These are phyloP conservation scores for Penicillium fuscoglaucum DNA, from an alignment of 2,329 filamentous ascomycete genomes.

Conservation along the genomic window DNA sequence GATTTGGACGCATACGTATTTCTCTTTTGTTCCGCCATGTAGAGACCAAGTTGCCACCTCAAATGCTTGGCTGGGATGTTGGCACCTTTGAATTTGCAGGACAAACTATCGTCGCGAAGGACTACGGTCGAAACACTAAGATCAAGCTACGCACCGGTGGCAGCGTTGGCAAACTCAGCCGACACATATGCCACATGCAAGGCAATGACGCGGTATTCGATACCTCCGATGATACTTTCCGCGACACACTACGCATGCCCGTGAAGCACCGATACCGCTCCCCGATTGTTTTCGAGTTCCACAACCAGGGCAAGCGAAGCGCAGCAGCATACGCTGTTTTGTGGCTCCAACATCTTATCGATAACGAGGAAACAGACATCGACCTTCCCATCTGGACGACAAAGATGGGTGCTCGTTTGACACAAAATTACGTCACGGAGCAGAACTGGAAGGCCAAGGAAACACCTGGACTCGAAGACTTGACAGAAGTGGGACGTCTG, in stretches of 20 bases:
- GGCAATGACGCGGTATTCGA: conserved; percentile 65
- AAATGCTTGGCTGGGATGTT: conserved; percentile 89
- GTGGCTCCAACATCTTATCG: conserved; percentile 82
- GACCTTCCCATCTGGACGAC: conserved; percentile 92
- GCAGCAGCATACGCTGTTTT: conserved; percentile 74
- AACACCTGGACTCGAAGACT: conserved; percentile 70
- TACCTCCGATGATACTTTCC: conserved; percentile 51
- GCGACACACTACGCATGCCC: conserved; percentile 69
- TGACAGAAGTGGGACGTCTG: conserved; percentile 78
- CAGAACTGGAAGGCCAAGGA: conserved; percentile 63
- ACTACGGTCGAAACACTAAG: conserved; percentile 64
- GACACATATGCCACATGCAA: conserved; percentile 60
- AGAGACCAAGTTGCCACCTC: conserved; percentile 79
- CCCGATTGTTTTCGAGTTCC: conserved; percentile 85
- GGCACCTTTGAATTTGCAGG: conserved; percentile 89
- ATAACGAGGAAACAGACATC: conserved; percentile 74
- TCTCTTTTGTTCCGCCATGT: conserved; percentile 88
- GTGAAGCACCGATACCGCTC: conserved; percentile 89
- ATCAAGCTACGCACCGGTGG: conserved; percentile 81
- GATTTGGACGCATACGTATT: conserved; percentile 85
- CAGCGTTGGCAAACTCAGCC: conserved; percentile 69
- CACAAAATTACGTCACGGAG: conserved; percentile 89
- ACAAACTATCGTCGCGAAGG: conserved; percentile 64
- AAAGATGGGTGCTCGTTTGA: conserved; percentile 69
- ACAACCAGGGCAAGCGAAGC: conserved; percentile 66